These are phyloP conservation scores for Apiospora saccharicola DNA, from an alignment of 2,329 filamentous ascomycete genomes.

Conservation along the genomic window DNA sequence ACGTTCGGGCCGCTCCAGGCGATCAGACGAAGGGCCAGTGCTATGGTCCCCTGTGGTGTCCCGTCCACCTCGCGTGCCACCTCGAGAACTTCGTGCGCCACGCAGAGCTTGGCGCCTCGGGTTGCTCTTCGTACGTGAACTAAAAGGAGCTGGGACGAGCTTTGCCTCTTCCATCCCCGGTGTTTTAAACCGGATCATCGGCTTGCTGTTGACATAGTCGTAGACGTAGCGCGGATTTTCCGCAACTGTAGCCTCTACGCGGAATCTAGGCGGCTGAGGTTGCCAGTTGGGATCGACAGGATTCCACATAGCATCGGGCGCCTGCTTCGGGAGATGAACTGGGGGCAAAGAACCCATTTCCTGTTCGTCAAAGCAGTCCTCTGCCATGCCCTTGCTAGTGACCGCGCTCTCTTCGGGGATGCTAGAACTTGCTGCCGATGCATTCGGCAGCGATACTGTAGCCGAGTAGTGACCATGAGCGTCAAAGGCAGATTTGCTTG, in stretches of 20 bases:
- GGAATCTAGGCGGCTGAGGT: slow-evolving; percentile 60
- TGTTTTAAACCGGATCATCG: slow-evolving; percentile 50
- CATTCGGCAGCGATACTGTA: slow-evolving; percentile 73
- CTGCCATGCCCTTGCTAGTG: slow-evolving; percentile 73
- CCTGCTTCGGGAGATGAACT: slow-evolving; percentile 70
- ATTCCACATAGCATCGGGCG: slow-evolving; percentile 69
- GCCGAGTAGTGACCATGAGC: slow-evolving; percentile 57
- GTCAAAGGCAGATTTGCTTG: slow-evolving; percentile 72
- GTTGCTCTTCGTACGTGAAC: slow-evolving; percentile 34
- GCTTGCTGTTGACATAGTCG: slow-evolving; percentile 48
- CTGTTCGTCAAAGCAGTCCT: slow-evolving; percentile 82
- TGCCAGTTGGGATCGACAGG: slow-evolving; percentile 63
- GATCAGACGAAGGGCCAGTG: slow-evolving; percentile 28
- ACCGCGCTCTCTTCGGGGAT: slow-evolving; percentile 53
- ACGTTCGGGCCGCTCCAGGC: slow-evolving; percentile 26
- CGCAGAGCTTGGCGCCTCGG: slow-evolving; percentile 33
- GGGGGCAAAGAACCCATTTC: slow-evolving; percentile 80
- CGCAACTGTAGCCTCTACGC: slow-evolving; percentile 55
- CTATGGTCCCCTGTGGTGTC: slow-evolving; percentile 27
- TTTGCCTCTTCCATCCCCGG: slow-evolving; percentile 54
- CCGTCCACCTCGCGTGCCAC: slow-evolving; percentile 33
- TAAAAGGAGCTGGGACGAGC: slow-evolving; percentile 39
- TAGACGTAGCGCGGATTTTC: slow-evolving; percentile 51
- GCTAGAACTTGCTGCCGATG: slow-evolving; percentile 39
- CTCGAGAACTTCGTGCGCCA: slow-evolving; percentile 29